A percentile compares a stretch with the other conserved stretches of the same genome.
phyloP scores from a whole-genome alignment of 306 rosid genomes.

The Glycine latifolia region DNA sequence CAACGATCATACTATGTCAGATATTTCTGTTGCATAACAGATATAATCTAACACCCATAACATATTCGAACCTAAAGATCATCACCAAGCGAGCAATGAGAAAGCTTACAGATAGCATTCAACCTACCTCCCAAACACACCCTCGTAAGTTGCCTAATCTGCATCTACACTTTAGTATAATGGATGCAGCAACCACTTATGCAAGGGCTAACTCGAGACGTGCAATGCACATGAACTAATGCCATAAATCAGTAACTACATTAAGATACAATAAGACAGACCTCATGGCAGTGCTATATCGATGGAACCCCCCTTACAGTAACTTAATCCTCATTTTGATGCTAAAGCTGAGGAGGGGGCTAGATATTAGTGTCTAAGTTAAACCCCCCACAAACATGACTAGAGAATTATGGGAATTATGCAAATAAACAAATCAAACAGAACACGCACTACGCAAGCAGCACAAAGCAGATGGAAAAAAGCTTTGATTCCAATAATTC shows the following conservation, averaged over 20 bases:
- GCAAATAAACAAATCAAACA: constrained; percentile 37
- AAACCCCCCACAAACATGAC: background rate
- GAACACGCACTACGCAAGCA: constrained; percentile 7
- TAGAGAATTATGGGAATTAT: background rate
- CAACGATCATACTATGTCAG: background rate
- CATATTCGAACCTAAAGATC: background rate
- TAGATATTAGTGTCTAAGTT: no score
- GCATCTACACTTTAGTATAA: background rate
- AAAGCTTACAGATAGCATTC: constrained; percentile 9
- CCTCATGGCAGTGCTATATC: background rate
- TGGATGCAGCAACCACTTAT: no score
- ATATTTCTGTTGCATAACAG: no score
- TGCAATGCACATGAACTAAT: background rate
- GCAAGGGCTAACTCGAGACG: no score
- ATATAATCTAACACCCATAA: background rate
- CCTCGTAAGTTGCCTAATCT: background rate
- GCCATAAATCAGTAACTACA: background rate
- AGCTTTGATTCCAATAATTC: constrained; percentile 52
- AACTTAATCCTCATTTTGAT: background rate
- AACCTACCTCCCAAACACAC: background rate
- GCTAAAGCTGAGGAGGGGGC: no score
- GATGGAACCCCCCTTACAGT: background rate
- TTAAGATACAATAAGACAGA: background rate
- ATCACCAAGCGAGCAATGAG: background rate
- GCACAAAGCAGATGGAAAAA: constrained; percentile 36